These are phyloP conservation scores for Fomitopsis pinicola DNA, from an alignment of 1,284 basidiomycete species.

Conservation along the genomic window DNA sequence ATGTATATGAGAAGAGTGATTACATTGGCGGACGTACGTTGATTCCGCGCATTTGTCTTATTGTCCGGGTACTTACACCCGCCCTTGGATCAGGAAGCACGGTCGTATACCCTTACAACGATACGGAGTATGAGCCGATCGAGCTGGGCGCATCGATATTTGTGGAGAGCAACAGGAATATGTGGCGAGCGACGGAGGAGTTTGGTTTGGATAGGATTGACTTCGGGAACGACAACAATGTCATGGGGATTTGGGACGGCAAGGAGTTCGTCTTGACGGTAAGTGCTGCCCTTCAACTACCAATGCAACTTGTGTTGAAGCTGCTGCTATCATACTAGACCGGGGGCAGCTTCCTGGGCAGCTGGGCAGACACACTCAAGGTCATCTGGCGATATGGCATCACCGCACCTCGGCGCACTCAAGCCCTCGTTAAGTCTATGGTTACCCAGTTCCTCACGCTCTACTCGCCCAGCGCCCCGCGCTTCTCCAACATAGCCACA, in stretches of 20 bases:
- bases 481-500: slow-evolving; percentile 60
- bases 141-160: slow-evolving; percentile 92
- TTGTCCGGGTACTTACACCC: neutral
- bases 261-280: slow-evolving; percentile 64
- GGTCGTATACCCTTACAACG: slow-evolving; percentile 72
- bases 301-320: neutral
- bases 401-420: slow-evolving; percentile 55
- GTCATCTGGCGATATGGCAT: slow-evolving; percentile 82
- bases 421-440: slow-evolving; percentile 53
- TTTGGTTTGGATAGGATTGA: slow-evolving; percentile 67
- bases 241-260: slow-evolving; percentile 84
- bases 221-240: slow-evolving; percentile 45
- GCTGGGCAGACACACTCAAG: slow-evolving; percentile 75
- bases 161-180: slow-evolving; percentile 76
- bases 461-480: slow-evolving; percentile 55
- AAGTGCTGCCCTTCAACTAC: neutral
- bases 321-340: slow-evolving; percentile 26
- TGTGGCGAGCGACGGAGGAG: slow-evolving; percentile 76
- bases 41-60: neutral
- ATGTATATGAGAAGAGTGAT: slow-evolving; percentile 74
- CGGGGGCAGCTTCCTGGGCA: slow-evolving; percentile 29
- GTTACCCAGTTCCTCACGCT: slow-evolving; percentile 52
- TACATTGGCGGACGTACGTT: slow-evolving; percentile 81
- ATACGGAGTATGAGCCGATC: slow-evolving; percentile 56
- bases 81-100: slow-evolving; percentile 58